phyloP scores from a whole-genome alignment of 768 basidiomycete species.

The Tulasnella sp. region DNA sequence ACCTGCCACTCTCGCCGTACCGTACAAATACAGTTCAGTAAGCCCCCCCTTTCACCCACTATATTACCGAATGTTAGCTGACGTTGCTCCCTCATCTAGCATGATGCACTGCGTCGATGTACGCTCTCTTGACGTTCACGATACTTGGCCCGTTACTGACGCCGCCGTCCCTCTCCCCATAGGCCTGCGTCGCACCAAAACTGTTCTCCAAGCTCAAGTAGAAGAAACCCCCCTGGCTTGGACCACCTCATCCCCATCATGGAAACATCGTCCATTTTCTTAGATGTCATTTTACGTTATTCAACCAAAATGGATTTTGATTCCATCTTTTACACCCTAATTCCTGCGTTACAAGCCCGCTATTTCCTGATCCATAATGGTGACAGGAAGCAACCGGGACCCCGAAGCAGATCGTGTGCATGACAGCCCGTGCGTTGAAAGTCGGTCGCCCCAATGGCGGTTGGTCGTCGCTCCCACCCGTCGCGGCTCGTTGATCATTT shows the following conservation, averaged over 20 bases:
- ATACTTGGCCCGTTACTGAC: too few relatives aligned
- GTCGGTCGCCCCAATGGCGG: too few relatives aligned
- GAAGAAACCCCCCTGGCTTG: not conserved
- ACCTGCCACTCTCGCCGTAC: too few relatives aligned
- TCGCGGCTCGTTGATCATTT: too few relatives aligned
- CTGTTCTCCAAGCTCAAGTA: conserved; percentile 66
- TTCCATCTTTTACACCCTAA: not conserved
- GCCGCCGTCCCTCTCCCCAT: too few relatives aligned
- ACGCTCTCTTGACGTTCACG: conserved; percentile 37
- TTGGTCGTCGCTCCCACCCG: too few relatives aligned
- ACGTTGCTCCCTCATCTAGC: conserved; percentile 40
- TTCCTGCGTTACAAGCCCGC: too few relatives aligned
- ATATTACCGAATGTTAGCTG: too few relatives aligned
- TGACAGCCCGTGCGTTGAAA: too few relatives aligned
- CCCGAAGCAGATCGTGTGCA: too few relatives aligned
- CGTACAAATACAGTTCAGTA: conserved; percentile 20
- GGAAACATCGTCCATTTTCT: not conserved
- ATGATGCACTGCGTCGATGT: conserved; percentile 95
- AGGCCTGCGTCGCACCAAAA: conserved; percentile 67
- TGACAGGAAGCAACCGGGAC: too few relatives aligned
- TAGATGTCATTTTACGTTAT: not conserved
- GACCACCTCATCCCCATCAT: not conserved
- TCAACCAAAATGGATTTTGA: not conserved
- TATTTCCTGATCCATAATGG: too few relatives aligned
- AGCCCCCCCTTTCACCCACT: not conserved